Base-by-base conservation (phyloP, 495 filamentous ascomycete species). In the Tetracladium setigerum region DNA sequence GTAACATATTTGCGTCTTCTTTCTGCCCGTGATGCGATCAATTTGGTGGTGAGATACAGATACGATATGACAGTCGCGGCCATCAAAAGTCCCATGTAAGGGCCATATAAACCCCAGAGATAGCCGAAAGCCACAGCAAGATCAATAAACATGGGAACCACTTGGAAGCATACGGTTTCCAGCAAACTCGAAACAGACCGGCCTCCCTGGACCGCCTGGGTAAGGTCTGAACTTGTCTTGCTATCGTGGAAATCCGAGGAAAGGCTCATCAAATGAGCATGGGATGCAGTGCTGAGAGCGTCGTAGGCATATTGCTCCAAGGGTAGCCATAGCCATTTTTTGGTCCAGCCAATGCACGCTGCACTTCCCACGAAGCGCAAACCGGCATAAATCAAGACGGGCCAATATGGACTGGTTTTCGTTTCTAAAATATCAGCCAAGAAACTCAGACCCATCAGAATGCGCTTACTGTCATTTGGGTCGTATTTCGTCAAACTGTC, bases 241-340 rank as follows among this genome's bases (percentile, higher is more conserved):
- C 74, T 73, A 49, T 81, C 82, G 57, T 92, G 86, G 49, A 89
- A 90, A 55, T 91, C 86, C 49, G 81, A 82, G 0, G 83, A 88
- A 18, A 92, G 71, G 42, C 71, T 75, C 77, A 91, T 86, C 18
- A 90, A 71, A 51, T 90, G 84, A 36, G 79, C 76, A 58, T 86
- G 89, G 4, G 85, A 78, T 0, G 79, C 78, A 0, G 70, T 76
- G 50, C 75, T 79, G 22, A 88, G 67, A 24, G 70, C 67, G 42
- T 72, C 71, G 42, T 79, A 75, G 0, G 79, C 72, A 58, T 80
- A 83, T 56, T 79, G 77, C 54, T 84, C 73, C 24, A 89, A 64
- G 2, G 81, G 80, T 38, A 82, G 62, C 82, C 82, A 86, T 22
- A 86, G 67, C 64, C 72, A 76, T 49, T 71, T 64, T 42, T 70